phyloP scores from a whole-genome alignment of 129 eudicot genomes.

The Chrysanthemum makinoi region DNA sequence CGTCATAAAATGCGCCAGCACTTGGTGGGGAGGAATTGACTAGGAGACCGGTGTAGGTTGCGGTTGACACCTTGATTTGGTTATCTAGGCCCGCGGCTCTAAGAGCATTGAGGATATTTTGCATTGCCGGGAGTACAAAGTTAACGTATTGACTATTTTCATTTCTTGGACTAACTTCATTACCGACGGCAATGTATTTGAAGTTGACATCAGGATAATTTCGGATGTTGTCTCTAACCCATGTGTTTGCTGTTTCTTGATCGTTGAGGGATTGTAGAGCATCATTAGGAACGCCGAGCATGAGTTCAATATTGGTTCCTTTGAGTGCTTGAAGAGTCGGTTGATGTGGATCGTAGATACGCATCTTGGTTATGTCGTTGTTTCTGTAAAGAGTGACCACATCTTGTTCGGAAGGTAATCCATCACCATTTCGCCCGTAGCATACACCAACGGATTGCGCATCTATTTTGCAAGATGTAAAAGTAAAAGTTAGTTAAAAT shows the following conservation, averaged over 20 bases:
- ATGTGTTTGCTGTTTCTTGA: conserved; percentile 32
- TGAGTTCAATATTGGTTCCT: conserved; percentile 48
- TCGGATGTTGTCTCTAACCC: conserved; percentile 52
- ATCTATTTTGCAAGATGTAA: conserved; percentile 21
- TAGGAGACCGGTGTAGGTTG: conserved; percentile 24
- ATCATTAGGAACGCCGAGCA: conserved; percentile 40
- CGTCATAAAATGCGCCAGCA: conserved; percentile 3
- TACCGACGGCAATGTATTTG: conserved; percentile 56
- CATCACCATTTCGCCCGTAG: conserved; percentile 38
- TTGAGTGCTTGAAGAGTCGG: conserved; percentile 40
- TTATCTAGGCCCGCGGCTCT: conserved; percentile 24
- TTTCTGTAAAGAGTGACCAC: conserved; percentile 39
- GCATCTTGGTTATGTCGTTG: conserved; percentile 43
- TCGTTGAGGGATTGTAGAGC: conserved; percentile 27
- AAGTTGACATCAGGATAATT: conserved; percentile 40
- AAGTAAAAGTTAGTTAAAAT: no score
- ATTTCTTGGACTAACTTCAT: conserved; percentile 41
- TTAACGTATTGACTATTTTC: conserved; percentile 1
- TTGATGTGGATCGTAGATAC: conserved; percentile 44
- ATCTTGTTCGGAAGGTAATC: conserved; percentile 37
- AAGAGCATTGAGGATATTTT: conserved; percentile 32
- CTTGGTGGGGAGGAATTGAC: conserved; percentile 8
- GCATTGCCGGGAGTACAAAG: conserved; percentile 40
- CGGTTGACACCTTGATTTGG: conserved; percentile 28
- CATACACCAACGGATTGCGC: conserved; percentile 56